Percentiles rank a stretch among this genome's conserved stretches.
phyloP scores from a whole-genome alignment of 768 basidiomycete genomes.

The Lactarius psammicola region DNA sequence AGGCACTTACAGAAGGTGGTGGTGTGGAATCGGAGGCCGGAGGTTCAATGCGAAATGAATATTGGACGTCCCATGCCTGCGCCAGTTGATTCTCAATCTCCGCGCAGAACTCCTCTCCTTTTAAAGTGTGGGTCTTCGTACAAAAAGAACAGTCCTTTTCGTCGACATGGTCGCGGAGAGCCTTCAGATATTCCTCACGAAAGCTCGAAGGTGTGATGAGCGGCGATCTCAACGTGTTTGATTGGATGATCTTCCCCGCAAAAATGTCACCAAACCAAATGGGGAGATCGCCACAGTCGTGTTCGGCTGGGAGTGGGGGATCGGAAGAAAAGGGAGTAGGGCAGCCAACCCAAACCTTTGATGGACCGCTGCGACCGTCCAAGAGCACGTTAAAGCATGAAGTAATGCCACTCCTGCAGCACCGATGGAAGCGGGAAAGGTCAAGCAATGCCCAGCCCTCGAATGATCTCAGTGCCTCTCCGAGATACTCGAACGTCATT shows the following conservation, averaged over 20 bases:
- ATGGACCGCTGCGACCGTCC: background rate
- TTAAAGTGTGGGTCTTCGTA: background rate
- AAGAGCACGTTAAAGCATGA: background rate
- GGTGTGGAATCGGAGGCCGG: background rate
- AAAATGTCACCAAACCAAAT: background rate
- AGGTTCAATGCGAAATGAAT: background rate
- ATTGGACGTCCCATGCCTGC: background rate
- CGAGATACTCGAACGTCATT: background rate
- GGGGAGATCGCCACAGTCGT: background rate
- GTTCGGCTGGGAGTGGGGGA: too few relatives aligned
- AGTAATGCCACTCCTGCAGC: background rate
- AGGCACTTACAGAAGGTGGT: background rate
- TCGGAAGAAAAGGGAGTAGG: too few relatives aligned
- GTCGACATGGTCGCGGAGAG: background rate
- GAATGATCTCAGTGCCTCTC: constrained; percentile 25
- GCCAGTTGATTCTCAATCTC: background rate
- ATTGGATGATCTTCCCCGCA: background rate
- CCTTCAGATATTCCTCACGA: background rate
- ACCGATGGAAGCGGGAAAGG: background rate
- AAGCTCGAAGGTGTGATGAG: background rate
- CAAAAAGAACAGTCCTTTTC: background rate
- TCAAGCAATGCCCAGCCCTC: background rate
- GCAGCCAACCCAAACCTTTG: constrained; percentile 8
- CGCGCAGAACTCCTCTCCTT: background rate
- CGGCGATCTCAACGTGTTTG: background rate